Conservation (phyloP, 768 basidiomycete genomes). For the Gymnopilus junonius region DNA sequence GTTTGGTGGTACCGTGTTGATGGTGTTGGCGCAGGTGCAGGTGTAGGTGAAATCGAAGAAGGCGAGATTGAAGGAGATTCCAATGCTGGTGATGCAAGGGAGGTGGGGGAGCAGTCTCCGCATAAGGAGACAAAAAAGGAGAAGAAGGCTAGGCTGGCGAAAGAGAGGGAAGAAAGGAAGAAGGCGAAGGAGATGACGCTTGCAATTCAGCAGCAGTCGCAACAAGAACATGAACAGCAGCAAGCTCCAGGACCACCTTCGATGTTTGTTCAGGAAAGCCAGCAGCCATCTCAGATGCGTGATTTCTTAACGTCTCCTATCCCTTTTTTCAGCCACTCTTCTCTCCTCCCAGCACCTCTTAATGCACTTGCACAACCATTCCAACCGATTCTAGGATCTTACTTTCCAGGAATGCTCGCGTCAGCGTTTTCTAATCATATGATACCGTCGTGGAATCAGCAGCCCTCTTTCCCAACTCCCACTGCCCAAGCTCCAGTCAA, state of each 20-base stretch:
- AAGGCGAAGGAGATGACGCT: conserved; percentile 8
- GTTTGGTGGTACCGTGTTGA: conserved; percentile 56
- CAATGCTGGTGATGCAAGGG: conserved; percentile 31
- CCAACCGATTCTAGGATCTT: neutral
- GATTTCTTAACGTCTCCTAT: neutral
- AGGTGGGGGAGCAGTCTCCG: conserved; percentile 21
- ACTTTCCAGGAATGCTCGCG: neutral
- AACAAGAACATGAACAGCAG: neutral
- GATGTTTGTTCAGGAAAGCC: neutral
- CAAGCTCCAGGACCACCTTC: neutral
- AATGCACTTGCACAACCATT: neutral
- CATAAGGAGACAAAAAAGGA: conserved; percentile 36
- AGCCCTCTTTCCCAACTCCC: neutral
- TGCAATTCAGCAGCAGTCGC: conserved; percentile 1
- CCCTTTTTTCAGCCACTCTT: neutral
- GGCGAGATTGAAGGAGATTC: conserved; percentile 52
- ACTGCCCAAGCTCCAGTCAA: neutral
- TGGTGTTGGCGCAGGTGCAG: conserved; percentile 41
- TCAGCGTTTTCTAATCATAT: neutral
- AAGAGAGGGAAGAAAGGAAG: conserved; percentile 30
- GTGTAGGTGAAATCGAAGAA: conserved; percentile 52
- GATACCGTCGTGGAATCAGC: neutral
- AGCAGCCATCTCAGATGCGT: neutral
- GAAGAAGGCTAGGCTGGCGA: conserved; percentile 30
- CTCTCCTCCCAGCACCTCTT: neutral